Evolutionary conservation across 1,284 basidiomycete genomes (phyloP).

Genomic region (Tausonia pullulans): DNA sequence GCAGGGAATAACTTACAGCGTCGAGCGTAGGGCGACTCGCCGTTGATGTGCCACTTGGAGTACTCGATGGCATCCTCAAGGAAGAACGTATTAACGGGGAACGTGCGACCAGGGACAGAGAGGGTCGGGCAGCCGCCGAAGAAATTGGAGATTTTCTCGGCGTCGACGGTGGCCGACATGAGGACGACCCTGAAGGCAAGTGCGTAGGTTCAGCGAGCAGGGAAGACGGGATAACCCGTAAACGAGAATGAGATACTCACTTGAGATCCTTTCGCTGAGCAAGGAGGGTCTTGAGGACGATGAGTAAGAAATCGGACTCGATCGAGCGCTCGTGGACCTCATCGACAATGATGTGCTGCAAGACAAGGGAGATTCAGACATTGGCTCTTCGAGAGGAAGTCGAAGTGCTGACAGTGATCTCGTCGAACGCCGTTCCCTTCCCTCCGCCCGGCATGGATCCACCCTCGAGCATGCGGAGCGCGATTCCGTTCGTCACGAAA

Average conservation of each 20-base stretch:
- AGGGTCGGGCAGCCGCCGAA: conserved; percentile 84
- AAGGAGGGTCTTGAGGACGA: conserved; percentile 85
- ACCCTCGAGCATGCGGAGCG: conserved; percentile 88
- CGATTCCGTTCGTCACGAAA: conserved; percentile 91
- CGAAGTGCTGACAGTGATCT: conserved; percentile 59
- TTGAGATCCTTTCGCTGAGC: conserved; percentile 70
- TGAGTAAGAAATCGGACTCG: conserved; percentile 93
- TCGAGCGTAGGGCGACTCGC: conserved; percentile 72
- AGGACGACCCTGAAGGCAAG: conserved; percentile 58
- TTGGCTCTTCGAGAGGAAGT: not conserved
- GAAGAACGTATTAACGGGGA: conserved; percentile 79
- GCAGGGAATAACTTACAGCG: conserved; percentile 41
- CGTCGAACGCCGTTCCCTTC: conserved; percentile 71
- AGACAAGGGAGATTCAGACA: not conserved
- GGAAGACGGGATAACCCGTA: not conserved
- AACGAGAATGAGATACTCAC: conserved; percentile 34
- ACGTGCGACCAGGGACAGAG: conserved; percentile 90
- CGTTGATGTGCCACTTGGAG: conserved; percentile 72
- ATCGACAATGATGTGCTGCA: conserved; percentile 72
- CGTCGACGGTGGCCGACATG: conserved; percentile 96
- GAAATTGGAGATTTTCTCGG: conserved; percentile 84
- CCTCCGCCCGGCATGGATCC: conserved; percentile 49
- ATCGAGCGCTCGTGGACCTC: conserved; percentile 94
- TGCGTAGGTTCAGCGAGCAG: not conserved
- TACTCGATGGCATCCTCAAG: conserved; percentile 88